Conservation (phyloP, 2,329 filamentous ascomycete genomes). For the Cladophialophora bantiana region DNA sequence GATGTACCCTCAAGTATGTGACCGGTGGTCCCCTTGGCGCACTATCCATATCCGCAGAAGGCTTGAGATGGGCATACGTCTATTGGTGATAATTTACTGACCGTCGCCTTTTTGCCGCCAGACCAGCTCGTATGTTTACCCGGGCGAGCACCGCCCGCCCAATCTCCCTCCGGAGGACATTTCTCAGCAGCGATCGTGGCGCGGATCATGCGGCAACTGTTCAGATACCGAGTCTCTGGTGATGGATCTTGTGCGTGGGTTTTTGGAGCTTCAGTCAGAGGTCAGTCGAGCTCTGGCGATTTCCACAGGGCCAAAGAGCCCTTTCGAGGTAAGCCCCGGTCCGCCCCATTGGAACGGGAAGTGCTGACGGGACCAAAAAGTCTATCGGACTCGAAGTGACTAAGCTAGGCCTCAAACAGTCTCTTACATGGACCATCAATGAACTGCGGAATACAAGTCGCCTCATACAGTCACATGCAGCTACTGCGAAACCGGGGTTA, state of each 20-base stretch:
- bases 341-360: constrained; percentile 15
- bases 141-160: constrained; percentile 21
- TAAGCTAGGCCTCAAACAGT: constrained; percentile 37
- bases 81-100: constrained; percentile 21
- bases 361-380: constrained; percentile 30
- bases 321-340: constrained; percentile 29
- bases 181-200: constrained; percentile 11
- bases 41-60: background rate
- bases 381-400: constrained; percentile 29
- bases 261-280: constrained; percentile 36
- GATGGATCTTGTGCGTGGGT: constrained; percentile 32
- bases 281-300: constrained; percentile 32
- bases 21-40: constrained; percentile 3
- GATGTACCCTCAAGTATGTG: constrained; percentile 27
- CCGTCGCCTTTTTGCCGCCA: constrained; percentile 14
- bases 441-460: constrained; percentile 33
- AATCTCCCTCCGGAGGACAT: constrained; percentile 16
- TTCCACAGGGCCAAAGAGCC: constrained; percentile 20
- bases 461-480: constrained; percentile 28
- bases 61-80: background rate
- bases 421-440: constrained; percentile 34
- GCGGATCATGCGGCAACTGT: constrained; percentile 34
- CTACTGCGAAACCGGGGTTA: constrained; percentile 28
- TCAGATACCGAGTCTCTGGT: constrained; percentile 32
- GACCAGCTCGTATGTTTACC: constrained; percentile 24